Evolutionary conservation across 2,329 filamentous ascomycete genomes (phyloP).

Genomic region (Colletotrichum karsti): DNA sequence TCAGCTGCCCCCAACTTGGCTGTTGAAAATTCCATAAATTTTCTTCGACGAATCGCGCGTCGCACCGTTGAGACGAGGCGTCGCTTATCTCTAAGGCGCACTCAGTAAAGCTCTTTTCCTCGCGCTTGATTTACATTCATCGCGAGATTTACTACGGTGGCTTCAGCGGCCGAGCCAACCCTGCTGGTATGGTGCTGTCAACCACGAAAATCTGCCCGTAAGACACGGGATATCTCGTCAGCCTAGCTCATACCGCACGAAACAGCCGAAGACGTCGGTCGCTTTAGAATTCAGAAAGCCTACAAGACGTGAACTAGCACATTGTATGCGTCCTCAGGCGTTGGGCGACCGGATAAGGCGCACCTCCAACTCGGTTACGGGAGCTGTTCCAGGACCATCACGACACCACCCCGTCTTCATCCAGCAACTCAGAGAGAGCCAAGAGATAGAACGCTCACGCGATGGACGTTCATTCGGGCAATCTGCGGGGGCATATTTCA

Average conservation of each 20-base stretch:
- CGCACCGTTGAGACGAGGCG: neutral
- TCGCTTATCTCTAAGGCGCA: conserved; percentile 17
- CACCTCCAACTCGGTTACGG: neutral
- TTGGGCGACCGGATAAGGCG: conserved; percentile 9
- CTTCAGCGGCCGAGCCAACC: neutral
- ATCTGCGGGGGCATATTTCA: conserved; percentile 22
- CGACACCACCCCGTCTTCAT: neutral
- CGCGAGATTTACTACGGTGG: neutral
- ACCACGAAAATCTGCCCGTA: neutral
- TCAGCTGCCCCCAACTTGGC: too few species aligned
- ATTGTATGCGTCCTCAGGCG: neutral
- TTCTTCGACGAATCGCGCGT: neutral
- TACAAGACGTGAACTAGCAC: neutral
- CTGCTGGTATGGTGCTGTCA: neutral
- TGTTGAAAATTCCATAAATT: too few species aligned
- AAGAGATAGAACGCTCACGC: conserved; percentile 20
- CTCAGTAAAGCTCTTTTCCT: neutral
- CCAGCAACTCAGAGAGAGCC: conserved; percentile 16
- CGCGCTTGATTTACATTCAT: neutral
- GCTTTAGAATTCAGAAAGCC: neutral
- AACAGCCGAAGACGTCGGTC: neutral
- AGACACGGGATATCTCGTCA: conserved; percentile 4
- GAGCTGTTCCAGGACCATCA: neutral
- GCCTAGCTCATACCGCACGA: neutral
- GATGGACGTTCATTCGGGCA: conserved; percentile 15